phyloP scores from a whole-genome alignment of 805 yeast genomes.

The Barnettozyma wickerhamii region DNA sequence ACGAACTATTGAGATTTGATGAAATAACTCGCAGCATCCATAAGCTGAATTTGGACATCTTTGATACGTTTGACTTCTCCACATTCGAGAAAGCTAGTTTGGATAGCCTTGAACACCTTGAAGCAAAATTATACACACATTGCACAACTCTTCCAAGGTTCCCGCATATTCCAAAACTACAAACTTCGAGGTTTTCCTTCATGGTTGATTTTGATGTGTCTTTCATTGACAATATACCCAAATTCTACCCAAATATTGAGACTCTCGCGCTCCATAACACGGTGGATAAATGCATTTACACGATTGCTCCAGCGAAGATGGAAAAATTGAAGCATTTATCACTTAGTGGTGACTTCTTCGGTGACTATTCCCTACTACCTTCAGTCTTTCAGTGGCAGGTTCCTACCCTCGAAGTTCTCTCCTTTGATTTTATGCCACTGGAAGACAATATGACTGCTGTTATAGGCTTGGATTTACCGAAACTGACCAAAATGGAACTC shows the following conservation, averaged over 20 bases:
- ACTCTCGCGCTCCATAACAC: not conserved
- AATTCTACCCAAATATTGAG: not conserved
- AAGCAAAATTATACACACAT: not conserved
- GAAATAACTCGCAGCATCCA: not conserved
- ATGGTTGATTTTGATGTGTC: not conserved
- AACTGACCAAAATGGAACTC: not conserved
- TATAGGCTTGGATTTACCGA: not conserved
- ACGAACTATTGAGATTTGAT: not conserved
- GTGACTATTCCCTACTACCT: not conserved
- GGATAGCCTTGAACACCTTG: not conserved
- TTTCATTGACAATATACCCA: not conserved
- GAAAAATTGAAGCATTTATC: not conserved
- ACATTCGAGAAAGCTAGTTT: not conserved
- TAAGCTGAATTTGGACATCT: not conserved
- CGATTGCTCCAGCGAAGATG: conserved; percentile 1
- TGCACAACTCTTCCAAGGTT: conserved; percentile 2
- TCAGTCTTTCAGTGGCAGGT: conserved; percentile 3
- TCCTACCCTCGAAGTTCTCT: not conserved
- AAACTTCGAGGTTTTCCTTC: not conserved
- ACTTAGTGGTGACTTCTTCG: conserved; percentile 1
- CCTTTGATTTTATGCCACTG: not conserved
- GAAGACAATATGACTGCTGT: not conserved
- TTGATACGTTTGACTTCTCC: not conserved
- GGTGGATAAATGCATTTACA: not conserved
- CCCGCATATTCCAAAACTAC: not conserved